Evolutionary conservation across 352 stramenopile species (phyloP).

Genomic region (Aphanomyces stellatus): DNA sequence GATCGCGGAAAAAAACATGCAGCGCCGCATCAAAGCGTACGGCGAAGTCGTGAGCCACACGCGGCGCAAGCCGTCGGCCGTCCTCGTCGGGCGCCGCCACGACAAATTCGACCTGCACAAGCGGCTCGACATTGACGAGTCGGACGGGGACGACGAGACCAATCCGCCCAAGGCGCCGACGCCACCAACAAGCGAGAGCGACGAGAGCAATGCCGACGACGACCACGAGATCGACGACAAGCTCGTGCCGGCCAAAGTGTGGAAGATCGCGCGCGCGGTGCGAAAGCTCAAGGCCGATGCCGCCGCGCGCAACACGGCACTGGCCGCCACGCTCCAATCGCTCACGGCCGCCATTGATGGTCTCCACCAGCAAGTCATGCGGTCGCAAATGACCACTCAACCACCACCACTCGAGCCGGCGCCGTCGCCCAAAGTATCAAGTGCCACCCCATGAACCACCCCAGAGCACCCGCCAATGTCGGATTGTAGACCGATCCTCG

Average conservation of each 20-base stretch:
- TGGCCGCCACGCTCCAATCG: not conserved
- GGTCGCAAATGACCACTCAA: too few species aligned
- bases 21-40: not conserved
- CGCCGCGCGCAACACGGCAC: not conserved
- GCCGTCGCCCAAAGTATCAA: too few species aligned
- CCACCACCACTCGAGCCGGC: too few species aligned
- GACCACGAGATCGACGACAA: conserved; percentile 3
- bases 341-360: not conserved
- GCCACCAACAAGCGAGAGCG: not conserved
- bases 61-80: not conserved
- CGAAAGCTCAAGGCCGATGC: not conserved
- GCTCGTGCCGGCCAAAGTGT: not conserved
- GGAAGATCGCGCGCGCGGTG: not conserved
- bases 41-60: not conserved
- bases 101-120: not conserved
- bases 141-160: not conserved
- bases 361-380: not conserved
- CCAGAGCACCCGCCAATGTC: too few species aligned
- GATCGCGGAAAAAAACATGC: not conserved
- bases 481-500: too few species aligned
- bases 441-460: too few species aligned
- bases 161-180: too few species aligned
- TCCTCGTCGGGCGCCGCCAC: not conserved
- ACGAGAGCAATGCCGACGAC: not conserved
- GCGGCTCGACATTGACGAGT: not conserved